A percentile compares a stretch with the other conserved stretches of the same genome.
Evolutionary conservation across 805 yeast genomes (phyloP).

Genomic region (Ogataea allantospora): DNA sequence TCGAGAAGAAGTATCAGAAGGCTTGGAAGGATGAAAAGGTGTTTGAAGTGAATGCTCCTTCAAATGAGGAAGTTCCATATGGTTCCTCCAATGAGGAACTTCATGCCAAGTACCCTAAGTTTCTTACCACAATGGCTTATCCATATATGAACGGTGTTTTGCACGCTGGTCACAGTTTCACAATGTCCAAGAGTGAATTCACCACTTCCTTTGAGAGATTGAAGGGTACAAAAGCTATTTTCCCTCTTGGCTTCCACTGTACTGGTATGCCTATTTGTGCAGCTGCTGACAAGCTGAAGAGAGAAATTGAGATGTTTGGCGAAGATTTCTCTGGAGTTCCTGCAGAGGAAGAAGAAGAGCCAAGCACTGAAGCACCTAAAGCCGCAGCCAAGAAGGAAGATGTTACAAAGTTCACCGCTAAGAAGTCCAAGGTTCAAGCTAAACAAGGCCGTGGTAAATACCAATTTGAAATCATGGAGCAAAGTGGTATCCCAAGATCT

Average conservation of each 20-base stretch:
- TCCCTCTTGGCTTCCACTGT: conserved; percentile 98
- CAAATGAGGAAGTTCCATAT: conserved; percentile 58
- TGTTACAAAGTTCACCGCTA: conserved; percentile 86
- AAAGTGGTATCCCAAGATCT: conserved; percentile 80
- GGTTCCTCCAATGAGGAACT: conserved; percentile 63
- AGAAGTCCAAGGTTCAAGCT: conserved; percentile 90
- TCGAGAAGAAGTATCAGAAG: conserved; percentile 85
- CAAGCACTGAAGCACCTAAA: conserved; percentile 28
- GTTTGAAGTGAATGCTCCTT: conserved; percentile 88
- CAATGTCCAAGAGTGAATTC: conserved; percentile 90
- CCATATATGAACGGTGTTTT: conserved; percentile 99
- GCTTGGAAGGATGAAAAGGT: conserved; percentile 83
- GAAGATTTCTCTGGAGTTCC: conserved; percentile 70
- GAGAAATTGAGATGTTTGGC: conserved; percentile 93
- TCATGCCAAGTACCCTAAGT: conserved; percentile 79
- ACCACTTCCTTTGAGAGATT: conserved; percentile 92
- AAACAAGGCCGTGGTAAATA: conserved; percentile 92
- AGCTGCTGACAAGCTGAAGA: conserved; percentile 88
- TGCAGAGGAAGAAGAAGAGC: conserved; percentile 53
- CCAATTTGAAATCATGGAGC: conserved; percentile 96
- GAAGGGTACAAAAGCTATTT: conserved; percentile 87
- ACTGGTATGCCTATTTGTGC: conserved; percentile 99
- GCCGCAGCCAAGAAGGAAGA: conserved; percentile 54
- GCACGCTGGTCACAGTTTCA: conserved; percentile 97
- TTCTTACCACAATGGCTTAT: conserved; percentile 91